phyloP scores from a whole-genome alignment of 805 yeast species.

The Sugiyamaella qingdaonensis region DNA sequence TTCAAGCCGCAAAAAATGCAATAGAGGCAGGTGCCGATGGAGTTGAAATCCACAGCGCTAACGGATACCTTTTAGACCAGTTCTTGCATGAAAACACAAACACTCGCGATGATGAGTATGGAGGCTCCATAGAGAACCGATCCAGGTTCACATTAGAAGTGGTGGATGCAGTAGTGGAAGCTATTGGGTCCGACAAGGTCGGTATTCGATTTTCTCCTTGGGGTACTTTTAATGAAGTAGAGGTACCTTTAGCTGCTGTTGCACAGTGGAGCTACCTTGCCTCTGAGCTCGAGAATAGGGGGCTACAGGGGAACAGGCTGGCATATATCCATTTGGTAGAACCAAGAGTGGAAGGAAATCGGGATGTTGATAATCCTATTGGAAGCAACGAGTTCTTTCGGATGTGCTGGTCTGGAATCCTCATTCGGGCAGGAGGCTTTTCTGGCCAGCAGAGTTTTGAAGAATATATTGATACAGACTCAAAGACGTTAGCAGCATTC shows the following conservation, averaged over 20 bases:
- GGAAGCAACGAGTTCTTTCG: constrained; percentile 22
- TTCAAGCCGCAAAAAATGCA: constrained; percentile 48
- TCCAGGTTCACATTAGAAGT: constrained; percentile 46
- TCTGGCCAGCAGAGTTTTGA: constrained; percentile 17
- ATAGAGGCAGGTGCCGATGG: constrained; percentile 55
- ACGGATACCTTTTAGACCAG: constrained; percentile 52
- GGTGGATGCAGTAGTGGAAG: constrained; percentile 38
- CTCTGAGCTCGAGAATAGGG: not conserved
- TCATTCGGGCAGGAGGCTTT: constrained; percentile 41
- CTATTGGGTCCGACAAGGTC: constrained; percentile 35
- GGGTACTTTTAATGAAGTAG: constrained; percentile 1
- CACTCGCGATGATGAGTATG: constrained; percentile 57
- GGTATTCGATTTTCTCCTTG: constrained; percentile 40
- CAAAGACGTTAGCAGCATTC: constrained; percentile 32
- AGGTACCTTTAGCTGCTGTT: not conserved
- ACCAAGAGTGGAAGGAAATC: constrained; percentile 4
- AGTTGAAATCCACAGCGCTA: constrained; percentile 62
- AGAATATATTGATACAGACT: constrained; percentile 26
- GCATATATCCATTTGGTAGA: constrained; percentile 1
- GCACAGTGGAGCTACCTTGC: not conserved
- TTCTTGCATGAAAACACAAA: constrained; percentile 47
- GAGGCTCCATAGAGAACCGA: constrained; percentile 60
- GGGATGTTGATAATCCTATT: constrained; percentile 12
- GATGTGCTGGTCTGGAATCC: constrained; percentile 43
- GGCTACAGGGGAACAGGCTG: not conserved